Evolutionary conservation across 1,284 basidiomycete species (phyloP).

Genomic region (Filobasidium uniguttulatum): DNA sequence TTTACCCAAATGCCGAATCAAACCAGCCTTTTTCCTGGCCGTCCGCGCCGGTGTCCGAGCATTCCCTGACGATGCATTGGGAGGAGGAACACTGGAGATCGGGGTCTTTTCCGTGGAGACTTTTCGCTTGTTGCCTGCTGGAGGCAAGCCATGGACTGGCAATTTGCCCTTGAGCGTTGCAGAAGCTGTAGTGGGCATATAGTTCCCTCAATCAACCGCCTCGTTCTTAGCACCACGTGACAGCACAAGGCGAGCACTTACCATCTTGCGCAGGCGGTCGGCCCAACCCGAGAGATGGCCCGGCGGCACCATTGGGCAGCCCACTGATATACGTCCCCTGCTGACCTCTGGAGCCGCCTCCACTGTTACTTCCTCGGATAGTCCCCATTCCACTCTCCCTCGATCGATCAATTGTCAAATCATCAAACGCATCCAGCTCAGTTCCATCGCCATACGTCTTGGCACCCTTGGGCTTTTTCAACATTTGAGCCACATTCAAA

Average conservation of each 20-base stretch:
- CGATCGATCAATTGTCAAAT: slow-evolving; percentile 62
- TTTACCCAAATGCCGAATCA: slow-evolving; percentile 73
- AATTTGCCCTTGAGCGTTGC: slow-evolving; percentile 2
- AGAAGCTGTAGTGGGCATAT: background rate
- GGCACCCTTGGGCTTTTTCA: slow-evolving; percentile 58
- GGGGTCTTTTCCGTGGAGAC: slow-evolving; percentile 8
- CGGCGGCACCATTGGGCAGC: background rate
- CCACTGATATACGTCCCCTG: slow-evolving; percentile 5
- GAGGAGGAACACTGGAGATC: background rate
- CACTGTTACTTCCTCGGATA: background rate
- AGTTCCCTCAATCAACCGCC: background rate
- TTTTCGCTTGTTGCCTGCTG: slow-evolving; percentile 8
- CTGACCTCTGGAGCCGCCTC: too few species aligned
- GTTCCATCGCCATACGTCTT: slow-evolving; percentile 78
- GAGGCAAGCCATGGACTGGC: slow-evolving; percentile 1
- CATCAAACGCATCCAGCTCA: slow-evolving; percentile 80
- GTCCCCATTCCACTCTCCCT: slow-evolving; percentile 32
- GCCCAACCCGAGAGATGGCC: slow-evolving; percentile 4
- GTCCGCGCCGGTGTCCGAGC: background rate
- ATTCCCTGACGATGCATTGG: background rate
- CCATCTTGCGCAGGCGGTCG: slow-evolving; percentile 1
- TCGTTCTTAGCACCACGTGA: too few species aligned
- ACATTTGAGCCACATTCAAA: slow-evolving; percentile 28
- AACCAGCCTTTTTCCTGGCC: slow-evolving; percentile 20
- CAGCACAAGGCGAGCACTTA: background rate